phyloP scores from a whole-genome alignment of 2,329 filamentous ascomycete genomes.

The Teratosphaeria zuluensis region DNA sequence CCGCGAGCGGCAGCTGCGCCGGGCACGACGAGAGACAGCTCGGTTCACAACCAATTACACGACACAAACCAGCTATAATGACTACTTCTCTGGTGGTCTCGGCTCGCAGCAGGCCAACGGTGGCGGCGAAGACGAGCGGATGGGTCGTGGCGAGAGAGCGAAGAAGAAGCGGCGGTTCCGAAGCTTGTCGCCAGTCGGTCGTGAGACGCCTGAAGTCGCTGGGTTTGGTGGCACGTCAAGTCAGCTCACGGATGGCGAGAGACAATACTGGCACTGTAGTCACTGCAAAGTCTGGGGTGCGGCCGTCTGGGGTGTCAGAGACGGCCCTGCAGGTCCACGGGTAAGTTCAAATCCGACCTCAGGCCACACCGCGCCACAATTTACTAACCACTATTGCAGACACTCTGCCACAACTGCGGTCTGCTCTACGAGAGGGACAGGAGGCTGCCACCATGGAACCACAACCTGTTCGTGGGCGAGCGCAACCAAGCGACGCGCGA shows the following conservation, averaged over 20 bases:
- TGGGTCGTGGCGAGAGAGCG: conserved; percentile 83
- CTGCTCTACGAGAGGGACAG: conserved; percentile 81
- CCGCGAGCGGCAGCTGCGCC: conserved; percentile 78
- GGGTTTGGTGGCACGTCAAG: conserved; percentile 56
- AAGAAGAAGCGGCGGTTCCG: conserved; percentile 94
- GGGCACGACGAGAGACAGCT: conserved; percentile 81
- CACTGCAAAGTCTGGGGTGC: conserved; percentile 85
- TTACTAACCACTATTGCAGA: conserved; percentile 38
- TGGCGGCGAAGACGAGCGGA: conserved; percentile 56
- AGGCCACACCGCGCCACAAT: background rate
- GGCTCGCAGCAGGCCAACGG: conserved; percentile 31
- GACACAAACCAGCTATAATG: conserved; percentile 36
- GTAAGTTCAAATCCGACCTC: conserved; percentile 42
- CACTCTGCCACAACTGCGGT: conserved; percentile 88
- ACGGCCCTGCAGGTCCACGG: conserved; percentile 75
- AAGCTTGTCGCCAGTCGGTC: conserved; percentile 71
- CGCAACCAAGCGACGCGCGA: conserved; percentile 27
- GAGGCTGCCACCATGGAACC: conserved; percentile 67
- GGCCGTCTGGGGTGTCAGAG: conserved; percentile 87
- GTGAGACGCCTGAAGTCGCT: conserved; percentile 68
- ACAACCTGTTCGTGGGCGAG: conserved; percentile 52
- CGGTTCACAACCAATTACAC: conserved; percentile 47
- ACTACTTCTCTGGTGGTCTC: conserved; percentile 47
- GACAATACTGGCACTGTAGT: conserved; percentile 72
- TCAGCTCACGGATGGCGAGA: conserved; percentile 62